Base-by-base conservation (phyloP, 2,329 filamentous ascomycete species). In the Sporothrix curviconia region DNA sequence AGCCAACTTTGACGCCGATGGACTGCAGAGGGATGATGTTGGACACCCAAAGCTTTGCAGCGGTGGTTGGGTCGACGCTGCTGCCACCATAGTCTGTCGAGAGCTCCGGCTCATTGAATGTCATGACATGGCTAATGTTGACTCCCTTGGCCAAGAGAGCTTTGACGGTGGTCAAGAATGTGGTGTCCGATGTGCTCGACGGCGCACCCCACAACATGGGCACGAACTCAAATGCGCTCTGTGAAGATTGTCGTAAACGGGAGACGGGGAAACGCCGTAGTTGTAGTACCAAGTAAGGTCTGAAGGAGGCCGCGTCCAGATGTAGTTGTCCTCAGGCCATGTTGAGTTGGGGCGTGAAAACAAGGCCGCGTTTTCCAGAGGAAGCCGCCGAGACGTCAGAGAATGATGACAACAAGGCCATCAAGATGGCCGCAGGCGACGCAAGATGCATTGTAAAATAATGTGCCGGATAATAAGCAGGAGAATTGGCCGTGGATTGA, bases 271-370 rank as follows among this genome's bases (percentile, higher is more conserved):
- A 19, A 76, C 66, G 25, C 73, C 71, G 70, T 92, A 94, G 74
- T 92, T 92, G 78, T 92, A 94, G 76, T 94, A 94, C 89, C 89
- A 94, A 3, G 83, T 86, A 56, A 92, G 71, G 42, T 83, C 80
- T 17, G 79, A 81, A 37, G 75, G 76, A 6, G 73, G 54, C 43
- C 75, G 69, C 11, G 76, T 72, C 86, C 87, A 92, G 64, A 87
- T 76, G 47, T 76, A 68, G 71, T 90, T 82, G 71, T 92, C 89
- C 15, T 74, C 59, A 0, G 82, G 76, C 57, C 77, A 72, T 1
- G 79, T 67, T 5, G 71, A 61, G 59, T 83, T 80, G 7, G 82
- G 78, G n/a, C 17, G 88, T 80, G 70, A 85, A 88, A 66, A 84
- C 80, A 54, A 94, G 84, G 28, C 89, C 89, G 63, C 89, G 86